Percentiles rank a stretch among this genome's conserved stretches.
phyloP scores from a whole-genome alignment of 768 basidiomycete species.

The Mycena vitilis region DNA sequence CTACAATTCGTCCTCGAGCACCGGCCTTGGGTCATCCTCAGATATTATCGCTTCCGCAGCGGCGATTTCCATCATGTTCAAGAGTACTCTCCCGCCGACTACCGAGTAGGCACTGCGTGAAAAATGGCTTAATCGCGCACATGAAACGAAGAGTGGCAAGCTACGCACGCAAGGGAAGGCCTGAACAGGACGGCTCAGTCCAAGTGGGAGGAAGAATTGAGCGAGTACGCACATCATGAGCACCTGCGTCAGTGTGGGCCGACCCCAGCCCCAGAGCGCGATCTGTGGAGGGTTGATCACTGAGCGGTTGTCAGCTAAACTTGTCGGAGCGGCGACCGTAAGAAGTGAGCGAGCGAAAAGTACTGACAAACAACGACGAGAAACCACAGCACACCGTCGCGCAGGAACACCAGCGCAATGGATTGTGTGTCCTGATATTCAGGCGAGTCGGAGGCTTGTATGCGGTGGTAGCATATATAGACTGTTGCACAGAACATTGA shows the following conservation, averaged over 20 bases:
- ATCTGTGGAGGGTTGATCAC: slow-evolving; percentile 14
- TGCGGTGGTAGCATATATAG: slow-evolving; percentile 12
- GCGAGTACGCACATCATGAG: slow-evolving; percentile 2
- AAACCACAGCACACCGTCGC: slow-evolving; percentile 20
- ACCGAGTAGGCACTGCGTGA: background rate
- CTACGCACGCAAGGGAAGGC: slow-evolving; percentile 6
- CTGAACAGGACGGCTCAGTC: background rate
- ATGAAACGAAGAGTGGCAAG: background rate
- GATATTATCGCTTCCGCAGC: background rate
- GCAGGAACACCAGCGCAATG: slow-evolving; percentile 9
- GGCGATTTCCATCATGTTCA: slow-evolving; percentile 16
- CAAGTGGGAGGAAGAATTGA: background rate
- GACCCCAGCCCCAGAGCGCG: slow-evolving; percentile 20
- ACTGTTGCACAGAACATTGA: slow-evolving; percentile 15
- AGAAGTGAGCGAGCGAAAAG: background rate
- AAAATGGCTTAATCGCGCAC: background rate
- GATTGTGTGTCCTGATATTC: slow-evolving; percentile 9
- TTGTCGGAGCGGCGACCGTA: too few relatives aligned
- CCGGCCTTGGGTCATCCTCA: too few relatives aligned
- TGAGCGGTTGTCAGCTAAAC: background rate
- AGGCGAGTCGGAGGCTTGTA: slow-evolving; percentile 4
- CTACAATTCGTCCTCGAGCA: background rate
- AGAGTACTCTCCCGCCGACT: slow-evolving; percentile 8
- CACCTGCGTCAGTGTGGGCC: slow-evolving; percentile 10
- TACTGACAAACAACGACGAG: slow-evolving; percentile 6